Evolutionary conservation across 176 grass and related monocot genomes (phyloP), one percentile per base, ranked within the genome.

Genomic region (Rhipidocladum racemiflorum): DNA sequence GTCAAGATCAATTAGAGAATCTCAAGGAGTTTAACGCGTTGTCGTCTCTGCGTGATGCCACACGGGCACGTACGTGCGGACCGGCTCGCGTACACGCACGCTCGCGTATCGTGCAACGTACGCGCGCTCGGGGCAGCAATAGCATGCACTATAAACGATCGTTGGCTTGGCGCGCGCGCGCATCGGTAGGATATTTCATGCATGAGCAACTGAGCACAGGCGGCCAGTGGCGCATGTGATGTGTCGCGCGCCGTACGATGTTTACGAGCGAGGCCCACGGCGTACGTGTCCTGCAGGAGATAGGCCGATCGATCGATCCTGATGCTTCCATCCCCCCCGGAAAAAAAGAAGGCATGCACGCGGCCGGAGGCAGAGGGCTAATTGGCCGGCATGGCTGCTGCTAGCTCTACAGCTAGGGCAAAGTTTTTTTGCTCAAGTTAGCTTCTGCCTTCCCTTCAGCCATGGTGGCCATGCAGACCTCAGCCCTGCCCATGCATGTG

Each of bases 161-260:
- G 13, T 25, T 5, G 55, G 10, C 9, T 25, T 13, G 55, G 55
- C 4, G 23, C 23, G 23, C 10, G 23, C 23, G 55, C 23, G 21
- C n/a, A n/a, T n/a, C n/a, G n/a, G n/a, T 1, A 16, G 24, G 25
- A 29, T 3, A 7, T 30, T 7, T 30, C 60, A 62, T 8, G 27
- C 27, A 2, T 30, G 27, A 30, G 7, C 38, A 40, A 40, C 9
- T 40, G 38, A 40, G 27, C 27, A 15, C 60, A 16, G 60, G 14
- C 14, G 27, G 61, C 10, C 78, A 68, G 68, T 10, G 70, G 43
- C 45, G 59, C 70, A 71, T 78, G 83, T 78, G 83, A 36, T 42
- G 65, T 78, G 75, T 78, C 65, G 28, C 53, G 15, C 14, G 10
- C 27, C 36, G 23, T 12, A 8, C 9, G 45, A 6, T 25, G 21